Evolutionary conservation across 352 stramenopile species (phyloP).

Genomic region (Phytophthora pluvialis): DNA sequence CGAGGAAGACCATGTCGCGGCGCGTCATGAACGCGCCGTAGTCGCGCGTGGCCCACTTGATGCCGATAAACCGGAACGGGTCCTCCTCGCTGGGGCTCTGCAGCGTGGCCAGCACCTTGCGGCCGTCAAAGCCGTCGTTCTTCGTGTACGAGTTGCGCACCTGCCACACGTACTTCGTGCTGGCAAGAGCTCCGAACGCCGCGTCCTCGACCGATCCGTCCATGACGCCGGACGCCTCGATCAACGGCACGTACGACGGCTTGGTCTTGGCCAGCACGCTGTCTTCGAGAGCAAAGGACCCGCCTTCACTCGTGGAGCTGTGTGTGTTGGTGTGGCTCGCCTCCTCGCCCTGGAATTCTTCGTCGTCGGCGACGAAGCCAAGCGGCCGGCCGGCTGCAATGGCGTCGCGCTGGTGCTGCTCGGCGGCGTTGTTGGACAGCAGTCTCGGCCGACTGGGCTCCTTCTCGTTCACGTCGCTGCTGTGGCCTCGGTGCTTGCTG

Average conservation of each 20-base stretch:
- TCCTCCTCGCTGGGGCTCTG: constrained; percentile 40
- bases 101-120: constrained; percentile 39
- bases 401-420: constrained; percentile 42
- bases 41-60: constrained; percentile 46
- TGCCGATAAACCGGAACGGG: constrained; percentile 44
- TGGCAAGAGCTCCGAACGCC: constrained; percentile 31
- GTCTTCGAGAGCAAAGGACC: constrained; percentile 32
- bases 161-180: constrained; percentile 34
- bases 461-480: constrained; percentile 28
- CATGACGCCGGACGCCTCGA: constrained; percentile 29
- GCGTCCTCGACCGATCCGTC: constrained; percentile 35
- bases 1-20: constrained; percentile 44
- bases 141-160: constrained; percentile 47
- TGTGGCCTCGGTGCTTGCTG: constrained; percentile 16
- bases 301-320: constrained; percentile 39
- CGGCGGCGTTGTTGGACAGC: constrained; percentile 47
- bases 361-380: constrained; percentile 30
- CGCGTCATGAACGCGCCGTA: constrained; percentile 41
- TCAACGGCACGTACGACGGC: constrained; percentile 28
- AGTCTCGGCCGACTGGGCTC: constrained; percentile 46
- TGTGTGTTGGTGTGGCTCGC: constrained; percentile 30
- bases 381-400: constrained; percentile 29
- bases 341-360: constrained; percentile 16
- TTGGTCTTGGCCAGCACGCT: constrained; percentile 34
- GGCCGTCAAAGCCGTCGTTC: constrained; percentile 41